These are phyloP conservation scores for Auriscalpium orientale DNA, from an alignment of 768 basidiomycete genomes.

Conservation along the genomic window DNA sequence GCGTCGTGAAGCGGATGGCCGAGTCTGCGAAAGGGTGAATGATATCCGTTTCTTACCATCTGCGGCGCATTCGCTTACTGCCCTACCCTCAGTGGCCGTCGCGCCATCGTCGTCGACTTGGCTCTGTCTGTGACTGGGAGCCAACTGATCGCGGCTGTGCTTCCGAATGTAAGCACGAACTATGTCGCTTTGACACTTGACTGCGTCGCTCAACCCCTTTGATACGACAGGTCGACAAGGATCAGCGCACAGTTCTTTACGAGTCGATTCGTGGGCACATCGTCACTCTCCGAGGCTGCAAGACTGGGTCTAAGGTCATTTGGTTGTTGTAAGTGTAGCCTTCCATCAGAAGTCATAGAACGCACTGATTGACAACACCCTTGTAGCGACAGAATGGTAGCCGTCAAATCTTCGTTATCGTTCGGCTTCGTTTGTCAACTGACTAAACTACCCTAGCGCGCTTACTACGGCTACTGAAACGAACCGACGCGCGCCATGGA, in stretches of 20 bases:
- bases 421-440: background rate
- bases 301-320: constrained; percentile 87
- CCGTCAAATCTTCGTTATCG: background rate
- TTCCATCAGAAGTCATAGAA: background rate
- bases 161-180: constrained; percentile 53
- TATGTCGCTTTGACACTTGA: background rate
- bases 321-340: constrained; percentile 64
- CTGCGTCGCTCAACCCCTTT: background rate
- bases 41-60: background rate
- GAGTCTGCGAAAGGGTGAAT: constrained; percentile 75
- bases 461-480: constrained; percentile 43
- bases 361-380: background rate
- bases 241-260: constrained; percentile 73
- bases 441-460: constrained; percentile 35
- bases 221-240: constrained; percentile 64
- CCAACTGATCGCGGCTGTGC: constrained; percentile 75
- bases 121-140: constrained; percentile 80
- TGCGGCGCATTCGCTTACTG: background rate
- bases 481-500: constrained; percentile 3
- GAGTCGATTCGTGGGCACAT: constrained; percentile 85
- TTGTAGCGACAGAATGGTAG: constrained; percentile 50
- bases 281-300: constrained; percentile 83
- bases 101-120: constrained; percentile 82
- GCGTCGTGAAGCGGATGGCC: constrained; percentile 74
- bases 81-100: constrained; percentile 40